These are phyloP conservation scores for Pseudonectria buxi DNA, from an alignment of 2,329 filamentous ascomycete genomes.

Conservation along the genomic window DNA sequence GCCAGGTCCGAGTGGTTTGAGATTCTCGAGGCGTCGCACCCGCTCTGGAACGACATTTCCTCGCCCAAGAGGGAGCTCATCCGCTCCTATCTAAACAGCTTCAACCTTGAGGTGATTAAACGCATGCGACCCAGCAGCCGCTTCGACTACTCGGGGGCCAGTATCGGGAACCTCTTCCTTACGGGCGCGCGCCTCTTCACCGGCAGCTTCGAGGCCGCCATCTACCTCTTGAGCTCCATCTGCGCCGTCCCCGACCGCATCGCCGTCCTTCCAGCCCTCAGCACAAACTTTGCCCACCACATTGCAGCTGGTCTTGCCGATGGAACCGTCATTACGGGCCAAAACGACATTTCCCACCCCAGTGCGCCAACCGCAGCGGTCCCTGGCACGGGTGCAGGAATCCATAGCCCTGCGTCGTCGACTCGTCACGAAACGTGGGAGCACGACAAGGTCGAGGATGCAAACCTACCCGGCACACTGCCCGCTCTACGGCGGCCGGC, in stretches of 20 bases:
- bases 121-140: constrained; percentile 63
- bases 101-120: constrained; percentile 74
- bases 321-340: constrained; percentile 74
- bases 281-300: constrained; percentile 92
- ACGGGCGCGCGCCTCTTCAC: constrained; percentile 85
- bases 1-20: constrained; percentile 80
- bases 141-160: constrained; percentile 72
- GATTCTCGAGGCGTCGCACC: constrained; percentile 76
- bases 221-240: constrained; percentile 82
- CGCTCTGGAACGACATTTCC: constrained; percentile 65
- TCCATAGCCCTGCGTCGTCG: constrained; percentile 22
- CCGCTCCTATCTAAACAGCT: constrained; percentile 66
- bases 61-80: constrained; percentile 71
- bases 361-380: constrained; percentile 51
- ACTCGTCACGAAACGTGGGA: constrained; percentile 42
- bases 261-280: constrained; percentile 80
- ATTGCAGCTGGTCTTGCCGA: constrained; percentile 78
- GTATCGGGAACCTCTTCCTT: constrained; percentile 72
- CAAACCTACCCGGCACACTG: constrained; percentile 73
- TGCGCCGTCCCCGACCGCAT: constrained; percentile 74
- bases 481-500: constrained; percentile 74
- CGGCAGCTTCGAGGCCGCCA: constrained; percentile 85
- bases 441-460: constrained; percentile 67
- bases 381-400: constrained; percentile 21
- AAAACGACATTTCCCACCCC: constrained; percentile 89